A percentile compares a stretch with the other conserved stretches of the same genome.
These are phyloP conservation scores for Hypoxylon lienhwacheense DNA, from an alignment of 495 filamentous ascomycete genomes.

Conservation along the genomic window DNA sequence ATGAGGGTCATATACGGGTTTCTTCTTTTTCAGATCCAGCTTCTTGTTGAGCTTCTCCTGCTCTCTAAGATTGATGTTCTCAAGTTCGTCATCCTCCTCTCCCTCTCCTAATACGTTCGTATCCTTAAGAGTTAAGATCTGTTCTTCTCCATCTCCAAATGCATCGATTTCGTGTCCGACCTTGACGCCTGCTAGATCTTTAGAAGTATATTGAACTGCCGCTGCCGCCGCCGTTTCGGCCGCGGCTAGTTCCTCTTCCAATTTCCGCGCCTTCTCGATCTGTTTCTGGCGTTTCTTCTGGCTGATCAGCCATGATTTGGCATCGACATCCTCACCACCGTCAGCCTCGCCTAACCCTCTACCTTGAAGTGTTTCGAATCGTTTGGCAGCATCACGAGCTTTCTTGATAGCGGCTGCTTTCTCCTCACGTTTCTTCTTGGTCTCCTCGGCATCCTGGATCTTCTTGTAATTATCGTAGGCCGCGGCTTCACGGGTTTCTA, in stretches of 20 bases:
- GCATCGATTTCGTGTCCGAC: conserved; percentile 81
- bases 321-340: conserved; percentile 69
- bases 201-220: conserved; percentile 69
- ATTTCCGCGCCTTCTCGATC: conserved; percentile 74
- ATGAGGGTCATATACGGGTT: conserved; percentile 84
- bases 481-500: conserved; percentile 77
- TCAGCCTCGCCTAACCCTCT: conserved; percentile 75
- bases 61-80: conserved; percentile 77
- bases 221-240: conserved; percentile 48
- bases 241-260: conserved; percentile 70
- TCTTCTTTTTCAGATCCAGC: conserved; percentile 87
- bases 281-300: conserved; percentile 91
- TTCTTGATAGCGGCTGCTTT: conserved; percentile 80
- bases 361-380: conserved; percentile 73
- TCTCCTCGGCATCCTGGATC: conserved; percentile 55
- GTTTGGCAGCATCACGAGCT: conserved; percentile 78
- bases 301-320: conserved; percentile 79
- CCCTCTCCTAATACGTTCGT: conserved; percentile 74
- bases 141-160: conserved; percentile 77
- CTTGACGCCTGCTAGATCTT: conserved; percentile 84
- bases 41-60: conserved; percentile 75
- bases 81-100: conserved; percentile 89
- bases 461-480: conserved; percentile 66
- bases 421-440: conserved; percentile 76
- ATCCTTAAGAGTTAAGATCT: conserved; percentile 90